A percentile compares a stretch with the other conserved stretches of the same genome.
Conservation (phyloP, 2,329 filamentous ascomycete genomes). For the Neospermospora avenae region DNA sequence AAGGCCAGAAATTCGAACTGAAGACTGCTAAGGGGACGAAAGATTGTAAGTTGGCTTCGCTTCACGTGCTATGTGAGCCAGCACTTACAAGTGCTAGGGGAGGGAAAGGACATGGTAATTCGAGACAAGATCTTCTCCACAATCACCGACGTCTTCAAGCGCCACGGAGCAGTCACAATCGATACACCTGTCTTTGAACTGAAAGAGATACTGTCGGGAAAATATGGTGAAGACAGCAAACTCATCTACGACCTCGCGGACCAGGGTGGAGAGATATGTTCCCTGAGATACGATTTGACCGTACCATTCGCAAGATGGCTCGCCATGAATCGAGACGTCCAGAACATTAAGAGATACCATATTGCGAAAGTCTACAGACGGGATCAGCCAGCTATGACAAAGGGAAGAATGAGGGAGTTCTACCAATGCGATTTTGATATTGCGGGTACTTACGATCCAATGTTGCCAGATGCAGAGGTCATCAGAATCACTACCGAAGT, state of each 20-base stretch:
- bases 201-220: slow-evolving; percentile 80
- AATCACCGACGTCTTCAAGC: slow-evolving; percentile 77
- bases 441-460: slow-evolving; percentile 80
- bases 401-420: slow-evolving; percentile 92
- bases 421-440: slow-evolving; percentile 98
- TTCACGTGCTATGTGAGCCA: slow-evolving; percentile 7
- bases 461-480: slow-evolving; percentile 91
- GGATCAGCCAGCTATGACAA: slow-evolving; percentile 82
- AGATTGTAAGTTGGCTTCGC: slow-evolving; percentile 55
- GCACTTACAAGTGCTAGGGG: slow-evolving; percentile 44
- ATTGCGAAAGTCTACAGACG: slow-evolving; percentile 88
- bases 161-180: slow-evolving; percentile 74
- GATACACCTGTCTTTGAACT: slow-evolving; percentile 85
- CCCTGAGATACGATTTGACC: slow-evolving; percentile 81
- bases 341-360: slow-evolving; percentile 89
- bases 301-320: slow-evolving; percentile 91
- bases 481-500: slow-evolving; percentile 81
- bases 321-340: slow-evolving; percentile 77
- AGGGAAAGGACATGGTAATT: slow-evolving; percentile 74
- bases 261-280: slow-evolving; percentile 82
- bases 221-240: slow-evolving; percentile 90
- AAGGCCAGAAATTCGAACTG: slow-evolving; percentile 58
- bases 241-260: slow-evolving; percentile 89
- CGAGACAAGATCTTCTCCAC: slow-evolving; percentile 75
- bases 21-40: slow-evolving; percentile 91